Base-by-base conservation (phyloP, 768 basidiomycete species). In the Leccinum broughii region DNA sequence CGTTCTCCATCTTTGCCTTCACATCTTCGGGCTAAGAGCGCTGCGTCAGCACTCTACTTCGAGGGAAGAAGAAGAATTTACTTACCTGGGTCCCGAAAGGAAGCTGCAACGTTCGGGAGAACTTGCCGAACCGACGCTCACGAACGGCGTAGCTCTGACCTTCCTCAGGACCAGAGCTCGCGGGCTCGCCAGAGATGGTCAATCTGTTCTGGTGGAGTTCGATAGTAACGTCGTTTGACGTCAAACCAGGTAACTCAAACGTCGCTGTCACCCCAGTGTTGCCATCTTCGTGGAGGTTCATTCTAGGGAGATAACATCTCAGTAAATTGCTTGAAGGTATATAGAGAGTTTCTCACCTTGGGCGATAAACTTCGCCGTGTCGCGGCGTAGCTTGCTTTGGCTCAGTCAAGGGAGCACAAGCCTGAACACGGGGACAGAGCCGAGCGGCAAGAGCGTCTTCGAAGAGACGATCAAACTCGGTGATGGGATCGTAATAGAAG, bases 201-300 rank as follows among this genome's bases (percentile, higher is more conserved):
- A 87, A 71, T 41, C 74, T 77, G 59, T 77, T 76, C 60, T 82
- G 77, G 44, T 78, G 76, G 20, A 84, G 68, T 54, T 84, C 78
- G 53, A 85, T 80, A 35, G 71, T 64, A 48, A 85, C 75, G 54
- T 78, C 75, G 48, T 81, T 78, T 56, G 82, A 80, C 56, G 76
- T 80, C 55, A 85, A 67, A 9, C 85, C 83, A 5, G 85, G 84
- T 2, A 84, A 70, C 64, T 85, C 86, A 58, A 86, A 83, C 6
- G 78, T 78, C 10, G 82, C 83, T 2, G 80, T 82, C 28, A 84
- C 41, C 9, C n/a, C 77, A 20, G 64, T 59, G 62, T 79, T 78
- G n/a, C 67, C 65, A 1, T 77, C 74, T 65, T 83, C 81, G 55
- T 79, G 74, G 2, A 85, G 56, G 62, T 86, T 78, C 75, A 85